Conservation (phyloP, 805 yeast genomes). For the Yarrowia sp. region DNA sequence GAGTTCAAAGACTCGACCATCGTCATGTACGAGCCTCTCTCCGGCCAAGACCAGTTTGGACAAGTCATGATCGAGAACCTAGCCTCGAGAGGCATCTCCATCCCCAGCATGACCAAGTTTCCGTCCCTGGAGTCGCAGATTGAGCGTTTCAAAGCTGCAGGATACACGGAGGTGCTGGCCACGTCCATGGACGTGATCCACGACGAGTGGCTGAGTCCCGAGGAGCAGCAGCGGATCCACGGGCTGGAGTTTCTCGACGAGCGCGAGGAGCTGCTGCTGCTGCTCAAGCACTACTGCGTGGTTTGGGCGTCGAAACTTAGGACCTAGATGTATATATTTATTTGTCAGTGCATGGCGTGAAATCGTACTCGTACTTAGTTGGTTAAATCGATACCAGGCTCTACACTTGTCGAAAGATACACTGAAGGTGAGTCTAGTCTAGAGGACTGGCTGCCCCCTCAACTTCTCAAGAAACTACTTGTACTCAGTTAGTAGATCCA, state of each 20-base stretch:
- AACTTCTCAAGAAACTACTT: too few species aligned
- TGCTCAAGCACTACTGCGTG: constrained; percentile 61
- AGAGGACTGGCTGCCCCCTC: too few species aligned
- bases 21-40: constrained; percentile 68
- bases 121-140: constrained; percentile 48
- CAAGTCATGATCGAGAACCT: constrained; percentile 64
- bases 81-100: constrained; percentile 55
- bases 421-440: too few species aligned
- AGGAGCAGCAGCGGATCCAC: constrained; percentile 48
- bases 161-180: constrained; percentile 36
- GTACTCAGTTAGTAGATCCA: too few species aligned
- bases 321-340: too few species aligned
- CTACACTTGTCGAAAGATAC: too few species aligned
- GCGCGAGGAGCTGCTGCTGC: constrained; percentile 62
- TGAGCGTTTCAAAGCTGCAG: constrained; percentile 40
- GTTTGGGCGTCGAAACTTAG: constrained; percentile 38
- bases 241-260: constrained; percentile 69
- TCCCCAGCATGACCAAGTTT: constrained; percentile 56
- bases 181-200: constrained; percentile 47
- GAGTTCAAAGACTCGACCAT: constrained; percentile 38
- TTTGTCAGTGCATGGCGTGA: too few species aligned
- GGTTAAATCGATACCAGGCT: too few species aligned
- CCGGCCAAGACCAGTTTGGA: constrained; percentile 62
- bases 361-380: too few species aligned
- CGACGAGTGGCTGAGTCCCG: constrained; percentile 46